These are phyloP conservation scores for Arthrobotrys entomopaga DNA, from an alignment of 2,329 filamentous ascomycete species.

Conservation along the genomic window DNA sequence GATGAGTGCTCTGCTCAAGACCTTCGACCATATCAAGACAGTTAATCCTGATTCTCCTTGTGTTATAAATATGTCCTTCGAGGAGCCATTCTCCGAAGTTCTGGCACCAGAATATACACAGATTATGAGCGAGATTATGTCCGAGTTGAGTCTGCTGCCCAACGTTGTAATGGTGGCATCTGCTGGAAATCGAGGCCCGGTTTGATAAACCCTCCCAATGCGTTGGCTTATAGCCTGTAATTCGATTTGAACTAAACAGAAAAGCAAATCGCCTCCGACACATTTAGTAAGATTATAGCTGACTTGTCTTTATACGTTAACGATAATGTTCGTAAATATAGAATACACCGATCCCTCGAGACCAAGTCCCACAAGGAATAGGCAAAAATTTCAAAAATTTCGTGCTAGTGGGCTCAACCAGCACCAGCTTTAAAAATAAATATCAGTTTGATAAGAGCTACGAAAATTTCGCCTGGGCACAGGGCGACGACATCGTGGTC, in stretches of 20 bases:
- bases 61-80: constrained; percentile 10
- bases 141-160: neutral
- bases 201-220: neutral
- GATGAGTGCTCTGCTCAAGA: neutral
- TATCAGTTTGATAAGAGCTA: neutral
- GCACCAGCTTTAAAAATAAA: neutral
- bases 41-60: constrained; percentile 13
- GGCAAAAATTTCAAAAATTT: neutral
- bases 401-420: constrained; percentile 5
- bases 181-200: constrained; percentile 2
- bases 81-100: no score
- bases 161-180: constrained; percentile 17
- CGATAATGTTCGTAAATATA: no score
- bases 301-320: no score
- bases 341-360: neutral
- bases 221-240: no score
- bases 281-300: no score
- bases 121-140: neutral
- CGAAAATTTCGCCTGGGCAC: neutral
- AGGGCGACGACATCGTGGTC: neutral
- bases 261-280: no score
- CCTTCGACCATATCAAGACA: constrained; percentile 18
- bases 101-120: no score
- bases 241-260: no score
- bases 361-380: neutral